phyloP scores from a whole-genome alignment of 495 filamentous ascomycete genomes.

The Neurospora sp. region DNA sequence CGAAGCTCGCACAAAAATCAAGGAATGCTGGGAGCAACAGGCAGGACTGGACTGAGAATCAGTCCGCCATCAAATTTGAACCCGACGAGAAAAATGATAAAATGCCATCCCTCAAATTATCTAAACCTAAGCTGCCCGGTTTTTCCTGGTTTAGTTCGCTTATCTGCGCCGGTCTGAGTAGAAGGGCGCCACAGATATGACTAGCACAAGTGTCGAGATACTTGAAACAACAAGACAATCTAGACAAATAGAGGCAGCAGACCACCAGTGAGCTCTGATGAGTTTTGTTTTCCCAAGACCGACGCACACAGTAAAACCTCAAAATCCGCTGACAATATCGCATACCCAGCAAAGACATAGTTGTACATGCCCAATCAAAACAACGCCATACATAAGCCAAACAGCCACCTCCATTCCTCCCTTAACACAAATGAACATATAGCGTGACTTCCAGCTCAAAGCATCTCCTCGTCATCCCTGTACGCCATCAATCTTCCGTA shows the following conservation, averaged over 20 bases:
- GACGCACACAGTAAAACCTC: neutral
- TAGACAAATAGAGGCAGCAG: neutral
- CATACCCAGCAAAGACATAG: neutral
- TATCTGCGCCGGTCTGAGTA: neutral
- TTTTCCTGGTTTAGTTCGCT: neutral
- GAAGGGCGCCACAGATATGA: neutral
- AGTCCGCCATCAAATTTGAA: neutral
- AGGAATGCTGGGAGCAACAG: neutral
- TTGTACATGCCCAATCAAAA: neutral
- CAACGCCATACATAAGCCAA: neutral
- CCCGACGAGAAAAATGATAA: neutral
- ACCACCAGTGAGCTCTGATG: neutral
- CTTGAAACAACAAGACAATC: neutral
- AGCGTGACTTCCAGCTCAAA: slow-evolving; percentile 1
- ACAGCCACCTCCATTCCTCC: neutral
- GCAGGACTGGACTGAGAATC: neutral
- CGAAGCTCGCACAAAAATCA: neutral
- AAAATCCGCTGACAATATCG: neutral
- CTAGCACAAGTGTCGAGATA: neutral
- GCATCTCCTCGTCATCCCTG: slow-evolving; percentile 22
- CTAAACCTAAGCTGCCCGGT: neutral
- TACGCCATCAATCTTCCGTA: slow-evolving; percentile 43
- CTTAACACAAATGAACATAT: neutral
- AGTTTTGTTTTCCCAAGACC: neutral
- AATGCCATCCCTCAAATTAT: neutral